Evolutionary conservation across 2,329 filamentous ascomycete genomes (phyloP).

Genomic region (Penicillium corylophilum): DNA sequence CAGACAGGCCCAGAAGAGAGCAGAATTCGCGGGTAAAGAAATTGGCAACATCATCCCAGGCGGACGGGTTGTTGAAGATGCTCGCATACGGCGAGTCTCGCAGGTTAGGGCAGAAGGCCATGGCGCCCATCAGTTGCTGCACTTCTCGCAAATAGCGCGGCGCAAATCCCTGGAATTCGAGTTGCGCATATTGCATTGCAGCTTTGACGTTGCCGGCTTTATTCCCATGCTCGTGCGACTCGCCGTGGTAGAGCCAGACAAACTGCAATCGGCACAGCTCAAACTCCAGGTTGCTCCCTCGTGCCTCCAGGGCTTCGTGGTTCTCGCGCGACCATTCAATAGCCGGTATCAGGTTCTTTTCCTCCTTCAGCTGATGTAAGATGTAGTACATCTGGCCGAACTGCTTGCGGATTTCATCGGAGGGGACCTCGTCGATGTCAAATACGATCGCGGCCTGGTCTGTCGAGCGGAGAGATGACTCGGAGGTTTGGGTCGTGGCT

Average conservation of each 20-base stretch:
- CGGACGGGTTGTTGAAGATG: conserved; percentile 71
- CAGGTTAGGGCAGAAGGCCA: conserved; percentile 77
- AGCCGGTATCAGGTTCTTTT: conserved; percentile 73
- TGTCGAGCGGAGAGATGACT: conserved; percentile 31
- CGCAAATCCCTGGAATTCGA: conserved; percentile 73
- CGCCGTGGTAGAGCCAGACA: conserved; percentile 78
- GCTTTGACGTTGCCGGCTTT: conserved; percentile 35
- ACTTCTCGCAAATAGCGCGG: conserved; percentile 75
- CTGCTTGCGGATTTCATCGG: conserved; percentile 69
- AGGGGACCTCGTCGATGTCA: conserved; percentile 60
- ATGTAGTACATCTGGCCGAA: conserved; percentile 92
- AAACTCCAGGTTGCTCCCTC: conserved; percentile 92
- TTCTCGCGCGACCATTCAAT: conserved; percentile 82
- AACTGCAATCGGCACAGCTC: conserved; percentile 89
- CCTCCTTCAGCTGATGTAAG: conserved; percentile 69
- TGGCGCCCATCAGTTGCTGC: conserved; percentile 74
- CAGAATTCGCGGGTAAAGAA: conserved; percentile 95
- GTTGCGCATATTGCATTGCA: conserved; percentile 73
- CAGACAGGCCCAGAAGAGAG: conserved; percentile 81
- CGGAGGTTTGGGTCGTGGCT: conserved; percentile 34
- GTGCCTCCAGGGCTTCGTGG: conserved; percentile 67
- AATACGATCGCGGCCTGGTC: conserved; percentile 45
- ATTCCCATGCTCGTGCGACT: conserved; percentile 53
- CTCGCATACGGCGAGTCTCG: conserved; percentile 72
- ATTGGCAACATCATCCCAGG: conserved; percentile 80